These are phyloP conservation scores for Pelargonium australe DNA, from an alignment of 441 rosid species.

Conservation along the genomic window DNA sequence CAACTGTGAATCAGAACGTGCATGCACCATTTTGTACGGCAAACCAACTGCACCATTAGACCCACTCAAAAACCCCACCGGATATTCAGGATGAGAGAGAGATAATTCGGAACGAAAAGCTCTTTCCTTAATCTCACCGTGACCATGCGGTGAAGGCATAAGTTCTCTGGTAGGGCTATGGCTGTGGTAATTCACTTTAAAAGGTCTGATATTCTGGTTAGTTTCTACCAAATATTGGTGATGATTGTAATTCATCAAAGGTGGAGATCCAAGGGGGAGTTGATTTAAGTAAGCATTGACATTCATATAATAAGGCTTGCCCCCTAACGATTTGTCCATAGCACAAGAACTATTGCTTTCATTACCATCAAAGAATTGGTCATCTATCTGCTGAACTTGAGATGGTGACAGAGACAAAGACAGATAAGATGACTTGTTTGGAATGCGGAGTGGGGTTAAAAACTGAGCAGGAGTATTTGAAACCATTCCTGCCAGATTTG, in stretches of 20 bases:
- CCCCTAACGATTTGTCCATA: slow-evolving; percentile 26
- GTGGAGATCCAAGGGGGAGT: slow-evolving; percentile 28
- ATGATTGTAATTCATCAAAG: slow-evolving; percentile 30
- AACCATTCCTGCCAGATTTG: slow-evolving; percentile 26
- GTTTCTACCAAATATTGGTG: slow-evolving; percentile 37
- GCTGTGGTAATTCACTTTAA: slow-evolving; percentile 29
- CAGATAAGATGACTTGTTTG: slow-evolving; percentile 27
- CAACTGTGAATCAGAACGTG: slow-evolving; percentile 52
- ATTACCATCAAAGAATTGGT: slow-evolving; percentile 17
- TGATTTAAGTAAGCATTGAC: slow-evolving; percentile 28
- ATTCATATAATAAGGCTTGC: slow-evolving; percentile 30
- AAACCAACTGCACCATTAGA: not conserved
- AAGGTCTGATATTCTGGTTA: slow-evolving; percentile 26
- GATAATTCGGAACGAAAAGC: slow-evolving; percentile 10
- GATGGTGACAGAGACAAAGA: slow-evolving; percentile 51
- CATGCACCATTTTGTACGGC: slow-evolving; percentile 15
- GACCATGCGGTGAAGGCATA: slow-evolving; percentile 24
- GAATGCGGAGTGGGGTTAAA: slow-evolving; percentile 27
- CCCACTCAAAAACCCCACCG: not conserved
- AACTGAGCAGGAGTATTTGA: slow-evolving; percentile 31
- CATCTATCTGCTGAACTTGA: slow-evolving; percentile 33
- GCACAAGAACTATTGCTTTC: slow-evolving; percentile 24
- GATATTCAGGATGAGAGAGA: not conserved
- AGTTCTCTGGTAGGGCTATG: slow-evolving; percentile 43
- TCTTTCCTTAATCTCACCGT: slow-evolving; percentile 41